These are phyloP conservation scores for Theobroma cacao DNA, from an alignment of 345 rosid species.

Conservation along the genomic window DNA sequence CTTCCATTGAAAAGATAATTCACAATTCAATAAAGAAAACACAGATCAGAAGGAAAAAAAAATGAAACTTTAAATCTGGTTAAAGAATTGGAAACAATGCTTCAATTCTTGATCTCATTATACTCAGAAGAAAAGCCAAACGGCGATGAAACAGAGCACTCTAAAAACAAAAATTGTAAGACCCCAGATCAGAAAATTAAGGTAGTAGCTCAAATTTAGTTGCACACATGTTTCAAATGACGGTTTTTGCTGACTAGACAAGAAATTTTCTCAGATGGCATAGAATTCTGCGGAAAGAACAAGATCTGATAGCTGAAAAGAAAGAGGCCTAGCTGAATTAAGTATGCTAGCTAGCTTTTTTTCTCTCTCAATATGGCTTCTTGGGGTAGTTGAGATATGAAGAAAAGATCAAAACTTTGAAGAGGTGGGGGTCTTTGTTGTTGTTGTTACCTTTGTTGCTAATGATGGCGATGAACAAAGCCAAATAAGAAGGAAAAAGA, in stretches of 20 bases:
- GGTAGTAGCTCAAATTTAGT: conserved; percentile 2
- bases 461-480: conserved; percentile 38
- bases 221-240: not conserved
- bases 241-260: not conserved
- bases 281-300: conserved; percentile 6
- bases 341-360: not conserved
- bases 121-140: conserved; percentile 8
- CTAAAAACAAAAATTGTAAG: not conserved
- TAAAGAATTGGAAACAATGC: conserved; percentile 18
- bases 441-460: conserved; percentile 24
- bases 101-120: conserved; percentile 22
- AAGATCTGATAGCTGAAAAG: conserved; percentile 20
- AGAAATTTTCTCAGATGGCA: conserved; percentile 2
- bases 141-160: conserved; percentile 23
- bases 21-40: not conserved
- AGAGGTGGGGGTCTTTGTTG: conserved; percentile 5
- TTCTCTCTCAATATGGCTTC: conserved; percentile 7
- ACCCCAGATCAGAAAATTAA: conserved; percentile 38
- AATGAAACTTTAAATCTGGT: not conserved
- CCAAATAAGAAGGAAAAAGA: conserved; percentile 10
- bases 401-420: conserved; percentile 23
- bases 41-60: conserved; percentile 5
- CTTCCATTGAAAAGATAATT: conserved; percentile 24
- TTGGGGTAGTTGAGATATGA: conserved; percentile 25
- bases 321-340: not conserved